These are phyloP conservation scores for Hymenoscyphus occultus DNA, from an alignment of 2,329 filamentous ascomycete species.

Conservation along the genomic window DNA sequence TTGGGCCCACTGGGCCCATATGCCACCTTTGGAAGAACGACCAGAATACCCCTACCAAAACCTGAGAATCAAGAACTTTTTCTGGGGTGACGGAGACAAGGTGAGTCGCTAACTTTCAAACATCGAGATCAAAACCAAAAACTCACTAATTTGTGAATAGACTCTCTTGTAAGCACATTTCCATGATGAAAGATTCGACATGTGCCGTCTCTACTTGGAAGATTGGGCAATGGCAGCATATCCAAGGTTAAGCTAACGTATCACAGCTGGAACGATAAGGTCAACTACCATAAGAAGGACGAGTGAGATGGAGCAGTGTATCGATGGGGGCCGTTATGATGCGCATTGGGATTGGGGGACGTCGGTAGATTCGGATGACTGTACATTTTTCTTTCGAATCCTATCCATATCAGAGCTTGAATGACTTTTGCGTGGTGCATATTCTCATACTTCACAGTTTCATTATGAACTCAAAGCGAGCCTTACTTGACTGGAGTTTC, in stretches of 20 bases:
- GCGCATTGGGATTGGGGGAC: neutral
- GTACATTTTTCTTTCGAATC: slow-evolving; percentile 6
- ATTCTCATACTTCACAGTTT: neutral
- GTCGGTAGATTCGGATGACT: neutral
- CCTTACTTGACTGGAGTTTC: too few relatives aligned
- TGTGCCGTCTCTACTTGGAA: neutral
- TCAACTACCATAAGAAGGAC: slow-evolving; percentile 85
- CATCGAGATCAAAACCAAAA: slow-evolving; percentile 3
- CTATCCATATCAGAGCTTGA: slow-evolving; percentile 1
- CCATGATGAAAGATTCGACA: neutral
- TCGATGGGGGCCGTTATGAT: neutral
- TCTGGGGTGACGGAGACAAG: slow-evolving; percentile 96
- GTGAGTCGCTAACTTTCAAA: slow-evolving; percentile 45
- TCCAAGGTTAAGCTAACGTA: neutral
- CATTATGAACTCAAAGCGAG: neutral
- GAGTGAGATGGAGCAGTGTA: slow-evolving; percentile 13
- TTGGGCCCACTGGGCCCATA: slow-evolving; percentile 91
- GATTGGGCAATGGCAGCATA: neutral
- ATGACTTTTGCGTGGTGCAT: neutral
- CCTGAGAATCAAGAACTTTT: slow-evolving; percentile 93
- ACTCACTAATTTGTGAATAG: slow-evolving; percentile 39
- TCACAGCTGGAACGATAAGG: slow-evolving; percentile 81
- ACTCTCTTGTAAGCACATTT: slow-evolving; percentile 61
- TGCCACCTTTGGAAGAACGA: slow-evolving; percentile 85
- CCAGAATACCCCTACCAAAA: slow-evolving; percentile 97